Percentiles rank a stretch among this genome's conserved stretches.
phyloP scores from a whole-genome alignment of 1,284 basidiomycete species.

The Ceratobasidium papillatum region DNA sequence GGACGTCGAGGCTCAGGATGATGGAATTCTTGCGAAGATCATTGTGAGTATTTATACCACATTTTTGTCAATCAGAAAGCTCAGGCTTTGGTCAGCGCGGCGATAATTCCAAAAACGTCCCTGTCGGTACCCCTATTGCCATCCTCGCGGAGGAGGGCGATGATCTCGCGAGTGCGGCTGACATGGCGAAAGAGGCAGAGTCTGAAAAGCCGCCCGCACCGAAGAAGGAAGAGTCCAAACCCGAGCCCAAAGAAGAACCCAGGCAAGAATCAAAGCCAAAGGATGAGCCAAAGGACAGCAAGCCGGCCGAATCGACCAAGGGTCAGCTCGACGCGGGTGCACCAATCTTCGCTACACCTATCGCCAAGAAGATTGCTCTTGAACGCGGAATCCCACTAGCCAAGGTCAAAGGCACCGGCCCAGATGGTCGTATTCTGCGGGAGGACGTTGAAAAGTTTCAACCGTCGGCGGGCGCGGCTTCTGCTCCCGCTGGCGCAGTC shows the following conservation, averaged over 20 bases:
- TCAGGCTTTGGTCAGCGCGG: conserved; percentile 60
- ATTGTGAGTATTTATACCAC: conserved; percentile 60
- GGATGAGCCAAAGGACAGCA: conserved; percentile 54
- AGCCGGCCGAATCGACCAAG: conserved; percentile 51
- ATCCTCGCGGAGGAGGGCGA: conserved; percentile 94
- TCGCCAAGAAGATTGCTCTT: conserved; percentile 96
- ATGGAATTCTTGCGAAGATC: conserved; percentile 92
- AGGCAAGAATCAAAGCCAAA: conserved; percentile 55
- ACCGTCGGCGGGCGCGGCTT: conserved; percentile 58
- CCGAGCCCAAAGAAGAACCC: conserved; percentile 54
- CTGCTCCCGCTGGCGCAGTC: conserved; percentile 54
- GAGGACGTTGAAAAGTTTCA: conserved; percentile 94
- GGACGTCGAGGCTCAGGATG: conserved; percentile 98
- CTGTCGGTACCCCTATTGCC: conserved; percentile 88
- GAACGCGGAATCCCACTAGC: conserved; percentile 93
- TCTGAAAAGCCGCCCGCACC: conserved; percentile 54
- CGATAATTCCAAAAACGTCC: conserved; percentile 87
- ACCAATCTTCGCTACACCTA: conserved; percentile 92
- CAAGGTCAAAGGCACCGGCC: conserved; percentile 94
- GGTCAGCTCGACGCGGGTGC: conserved; percentile 70
- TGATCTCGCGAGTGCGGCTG: conserved; percentile 83
- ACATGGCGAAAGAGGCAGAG: conserved; percentile 73
- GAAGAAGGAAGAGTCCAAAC: conserved; percentile 52
- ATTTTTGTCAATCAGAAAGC: background rate
- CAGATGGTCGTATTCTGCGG: conserved; percentile 91